Percentiles rank a stretch among this genome's conserved stretches.
phyloP scores from a whole-genome alignment of 2,329 filamentous ascomycete species.

The Epichloe scottii region DNA sequence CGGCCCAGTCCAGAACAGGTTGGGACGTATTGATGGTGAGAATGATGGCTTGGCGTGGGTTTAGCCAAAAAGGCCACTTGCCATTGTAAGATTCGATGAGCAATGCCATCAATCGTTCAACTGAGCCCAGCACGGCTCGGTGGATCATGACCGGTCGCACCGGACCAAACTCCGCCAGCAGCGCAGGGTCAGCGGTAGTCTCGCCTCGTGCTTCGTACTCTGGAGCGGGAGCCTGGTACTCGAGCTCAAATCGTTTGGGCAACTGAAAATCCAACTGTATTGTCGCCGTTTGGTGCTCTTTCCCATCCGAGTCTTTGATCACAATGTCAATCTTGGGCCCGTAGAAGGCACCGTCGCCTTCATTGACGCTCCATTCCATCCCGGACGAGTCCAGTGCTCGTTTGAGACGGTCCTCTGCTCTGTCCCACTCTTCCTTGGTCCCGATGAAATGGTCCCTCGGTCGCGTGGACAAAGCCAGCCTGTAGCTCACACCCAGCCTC shows the following conservation, averaged over 20 bases:
- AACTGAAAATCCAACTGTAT: slow-evolving; percentile 86
- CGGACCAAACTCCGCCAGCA: slow-evolving; percentile 40
- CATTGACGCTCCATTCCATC: slow-evolving; percentile 59
- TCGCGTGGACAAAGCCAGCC: slow-evolving; percentile 66
- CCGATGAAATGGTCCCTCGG: slow-evolving; percentile 70
- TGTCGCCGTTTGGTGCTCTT: slow-evolving; percentile 80
- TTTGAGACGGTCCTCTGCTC: slow-evolving; percentile 28
- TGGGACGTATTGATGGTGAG: slow-evolving; percentile 56
- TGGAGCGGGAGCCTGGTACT: slow-evolving; percentile 59
- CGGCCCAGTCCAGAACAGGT: slow-evolving; percentile 38
- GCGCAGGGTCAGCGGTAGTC: slow-evolving; percentile 33
- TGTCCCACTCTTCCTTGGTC: slow-evolving; percentile 48
- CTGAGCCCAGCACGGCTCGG: slow-evolving; percentile 69
- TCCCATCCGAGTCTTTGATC: slow-evolving; percentile 65
- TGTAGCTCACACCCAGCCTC: slow-evolving; percentile 53
- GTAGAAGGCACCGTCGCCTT: slow-evolving; percentile 81
- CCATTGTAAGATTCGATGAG: slow-evolving; percentile 74
- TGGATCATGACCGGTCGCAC: slow-evolving; percentile 70
- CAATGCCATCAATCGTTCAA: slow-evolving; percentile 75
- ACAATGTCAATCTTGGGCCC: slow-evolving; percentile 88
- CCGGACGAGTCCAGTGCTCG: slow-evolving; percentile 50
- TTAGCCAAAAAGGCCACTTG: slow-evolving; percentile 80
- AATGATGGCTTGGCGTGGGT: slow-evolving; percentile 64
- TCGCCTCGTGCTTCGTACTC: slow-evolving; percentile 44
- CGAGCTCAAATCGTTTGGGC: slow-evolving; percentile 66